Base-by-base conservation (phyloP, 2,329 filamentous ascomycete genomes). In the Incumbomyces lentus region DNA sequence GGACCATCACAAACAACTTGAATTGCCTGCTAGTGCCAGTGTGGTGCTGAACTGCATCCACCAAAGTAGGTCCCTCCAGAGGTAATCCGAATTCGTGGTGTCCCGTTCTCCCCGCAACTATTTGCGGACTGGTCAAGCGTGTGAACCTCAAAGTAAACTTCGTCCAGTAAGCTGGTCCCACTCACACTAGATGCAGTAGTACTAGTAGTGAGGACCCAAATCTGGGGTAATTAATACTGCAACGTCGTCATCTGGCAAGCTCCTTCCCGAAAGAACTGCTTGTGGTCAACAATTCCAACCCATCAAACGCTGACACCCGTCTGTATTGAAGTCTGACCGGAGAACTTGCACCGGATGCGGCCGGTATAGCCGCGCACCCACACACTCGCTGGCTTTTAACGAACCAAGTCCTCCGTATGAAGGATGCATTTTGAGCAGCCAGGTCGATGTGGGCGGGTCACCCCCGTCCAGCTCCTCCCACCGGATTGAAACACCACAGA, bases 291-390 rank as follows among this genome's bases (percentile, higher is more conserved):
- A 35, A n/a, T 17, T 35, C 33, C 33, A 14, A n/a, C 33, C 16
- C 33, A 4, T 35, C 33, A n/a, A 35, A n/a, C 33, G 33, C 16
- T 17, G 13, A 6, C 13, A 6, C 33, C 16, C n/a, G 22, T 32
- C 30, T 42, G n/a, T n/a, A 14, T 33, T 30, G 6, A 29, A 6
- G 10, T 26, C n/a, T 13, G 18, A 7, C 30, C 11, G n/a, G 10
- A 14, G 16, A 22, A 19, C 38, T 37, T 47, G 44, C 7, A 12
- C 31, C 32, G 40, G 44, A 48, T 52, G 52, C 50, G 52, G 51
- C 49, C 50, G 53, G 49, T 50, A 49, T 49, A 54, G 53, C 53
- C 46, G 49, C 38, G 40, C n/a, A 40, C 32, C 43, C 45, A 12
- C 31, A 26, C n/a, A 36, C 40, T 34, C 43, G 34, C 53, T 55